Evolutionary conservation across 2,329 filamentous ascomycete species (phyloP), one percentile per base, ranked within the genome.

Genomic region (Fusarium tjaetaba): DNA sequence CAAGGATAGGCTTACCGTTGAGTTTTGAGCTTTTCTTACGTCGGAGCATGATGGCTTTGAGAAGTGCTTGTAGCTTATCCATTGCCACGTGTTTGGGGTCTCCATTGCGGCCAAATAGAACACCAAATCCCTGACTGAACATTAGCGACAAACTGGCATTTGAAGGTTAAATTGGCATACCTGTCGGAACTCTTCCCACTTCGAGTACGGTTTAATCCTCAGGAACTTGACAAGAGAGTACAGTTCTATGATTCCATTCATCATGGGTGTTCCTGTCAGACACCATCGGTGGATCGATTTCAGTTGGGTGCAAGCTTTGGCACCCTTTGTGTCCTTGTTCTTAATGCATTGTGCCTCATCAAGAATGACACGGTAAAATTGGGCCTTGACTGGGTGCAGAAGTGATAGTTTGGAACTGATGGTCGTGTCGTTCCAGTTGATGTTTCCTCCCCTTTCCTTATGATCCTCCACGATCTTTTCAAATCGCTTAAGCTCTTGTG

Each of bases 341-440:
- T 95, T 91, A 73, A 97, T 95, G 18, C 86, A 91, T 77, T 97
- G 95, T 0, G 93, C 94, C 84, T 97, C 94, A 72, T 97, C 94
- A 7, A 97, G 86, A 26, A 97, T 92, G n/a, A 97, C 84, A 9
- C 95, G 91, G 39, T 93, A 88, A 91, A 94, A 97, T 1, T 89
- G 86, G 6, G 93, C 82, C 7, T 80, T 82, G 78, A 48, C 87
- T 71, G 85, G 86, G 22, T 92, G 91, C 36, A 95, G 82, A 14
- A 95, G 82, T 6, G 89, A 87, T 61, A 89, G 87, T 30, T 83
- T 82, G 45, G 79, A 75, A 4, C 76, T 77, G 7, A 80, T 78
- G 36, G 73, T 66, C 70, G 82, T 83, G 39, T 84, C 78, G 28
- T 85, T 82, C 41, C 80, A 81, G 55, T 84, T 78, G 6, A 79